Evolutionary conservation across 192 early-diverging fungal species (phyloP), one percentile per base, ranked within the genome.

Genomic region (Dispira simplex): DNA sequence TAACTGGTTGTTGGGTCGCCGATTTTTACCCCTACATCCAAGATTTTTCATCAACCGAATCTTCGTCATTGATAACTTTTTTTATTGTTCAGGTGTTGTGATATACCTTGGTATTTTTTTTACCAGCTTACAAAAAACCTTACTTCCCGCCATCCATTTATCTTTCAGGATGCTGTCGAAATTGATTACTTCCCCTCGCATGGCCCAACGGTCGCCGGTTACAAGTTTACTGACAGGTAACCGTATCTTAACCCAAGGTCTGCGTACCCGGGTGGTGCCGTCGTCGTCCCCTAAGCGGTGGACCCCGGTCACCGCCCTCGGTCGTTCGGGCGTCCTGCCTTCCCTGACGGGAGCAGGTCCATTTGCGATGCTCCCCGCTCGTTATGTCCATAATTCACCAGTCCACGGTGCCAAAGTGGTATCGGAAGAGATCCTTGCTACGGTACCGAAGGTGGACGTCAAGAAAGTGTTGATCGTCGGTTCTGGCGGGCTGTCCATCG

Each of bases 401-500:
- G 45, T 13, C n/a, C 46, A 65, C 68, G 64, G 47, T 25, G 76
- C 76, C 0, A 68, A 70, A 18, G 63, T 66, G 8, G 64, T 69
- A 9, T 73, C 76, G 16, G 71, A 73, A 12, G 56, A 63, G 64
- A 71, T 78, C 56, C 73, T 73, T 52, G 68, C 67, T 14, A 70
- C 66, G 2, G 76, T 73, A 2, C 66, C 76, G 32, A 78, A 78
- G 69, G 51, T 73, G 26, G 73, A 86, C 66, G 85, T 88, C 64
- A 85, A 83, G 48, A 97, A 96, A 77, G 96, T 97, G 23, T 80
- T 99, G 62, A 85, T 99, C 32, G 81, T 99, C 48, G 96, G 96
- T 53, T 95, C 92, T 23, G 96, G 96, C 49, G 96, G 96, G 64
- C 74, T 99, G 63, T 92, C 90, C 21, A 98, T 98, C 69, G 96